phyloP scores from a whole-genome alignment of 208 protist species.

The Entamoeba histolytica region DNA sequence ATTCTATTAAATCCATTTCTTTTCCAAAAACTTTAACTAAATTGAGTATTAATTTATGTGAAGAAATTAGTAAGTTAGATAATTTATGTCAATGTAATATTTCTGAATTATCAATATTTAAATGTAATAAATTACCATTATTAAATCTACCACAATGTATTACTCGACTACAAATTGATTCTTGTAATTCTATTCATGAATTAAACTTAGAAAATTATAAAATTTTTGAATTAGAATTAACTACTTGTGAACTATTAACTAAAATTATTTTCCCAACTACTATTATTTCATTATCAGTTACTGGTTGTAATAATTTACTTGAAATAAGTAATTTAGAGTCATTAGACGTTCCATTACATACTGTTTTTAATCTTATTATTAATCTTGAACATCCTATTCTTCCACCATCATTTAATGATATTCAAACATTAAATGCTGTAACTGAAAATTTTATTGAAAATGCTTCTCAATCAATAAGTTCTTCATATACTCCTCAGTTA shows the following conservation, averaged over 20 bases:
- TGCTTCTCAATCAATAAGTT: neutral
- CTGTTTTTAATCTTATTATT: neutral
- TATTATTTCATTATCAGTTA: neutral
- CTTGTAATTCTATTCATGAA: neutral
- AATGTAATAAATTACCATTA: neutral
- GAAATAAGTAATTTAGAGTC: neutral
- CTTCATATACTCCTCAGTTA: neutral
- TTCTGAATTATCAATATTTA: neutral
- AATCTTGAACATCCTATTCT: neutral
- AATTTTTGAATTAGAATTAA: neutral
- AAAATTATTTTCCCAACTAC: neutral
- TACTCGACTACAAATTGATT: neutral
- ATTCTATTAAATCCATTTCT: neutral
- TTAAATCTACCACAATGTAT: neutral
- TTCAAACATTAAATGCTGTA: neutral
- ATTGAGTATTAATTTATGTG: neutral
- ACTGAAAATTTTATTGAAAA: neutral
- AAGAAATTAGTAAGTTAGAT: neutral
- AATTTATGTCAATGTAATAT: neutral
- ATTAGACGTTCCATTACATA: neutral
- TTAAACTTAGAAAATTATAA: neutral
- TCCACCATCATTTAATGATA: neutral
- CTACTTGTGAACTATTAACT: neutral
- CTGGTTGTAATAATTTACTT: neutral
- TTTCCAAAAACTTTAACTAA: neutral